Percentiles rank a stretch among this genome's conserved stretches.
Conservation (phyloP, 2,329 filamentous ascomycete genomes). For the Pseudonectria foliicola region DNA sequence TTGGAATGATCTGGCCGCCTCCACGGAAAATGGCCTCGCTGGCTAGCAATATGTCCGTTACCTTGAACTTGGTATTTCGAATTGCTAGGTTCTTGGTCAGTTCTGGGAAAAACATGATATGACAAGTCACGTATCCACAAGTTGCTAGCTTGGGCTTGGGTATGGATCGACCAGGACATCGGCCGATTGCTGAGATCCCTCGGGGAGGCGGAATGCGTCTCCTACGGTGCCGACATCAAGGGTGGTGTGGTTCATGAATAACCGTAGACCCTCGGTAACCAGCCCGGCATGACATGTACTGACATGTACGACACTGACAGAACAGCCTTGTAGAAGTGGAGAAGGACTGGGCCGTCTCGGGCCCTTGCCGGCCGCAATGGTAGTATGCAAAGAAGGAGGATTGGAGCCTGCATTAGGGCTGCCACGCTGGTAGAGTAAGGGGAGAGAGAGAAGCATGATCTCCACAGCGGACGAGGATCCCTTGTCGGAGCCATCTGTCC, state of each 20-base stretch:
- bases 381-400: slow-evolving; percentile 7
- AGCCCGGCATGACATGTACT: too few species aligned
- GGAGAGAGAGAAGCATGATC: slow-evolving; percentile 10
- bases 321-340: too few species aligned
- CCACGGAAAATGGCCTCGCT: slow-evolving; percentile 90
- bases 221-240: too few species aligned
- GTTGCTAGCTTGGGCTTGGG: not conserved
- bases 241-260: too few species aligned
- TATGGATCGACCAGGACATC: not conserved
- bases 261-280: too few species aligned
- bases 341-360: too few species aligned
- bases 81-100: slow-evolving; percentile 57
- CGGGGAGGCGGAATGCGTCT: too few species aligned
- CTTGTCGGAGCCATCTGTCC: slow-evolving; percentile 4
- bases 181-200: too few species aligned
- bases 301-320: too few species aligned
- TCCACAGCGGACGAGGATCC: slow-evolving; percentile 13
- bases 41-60: slow-evolving; percentile 84
- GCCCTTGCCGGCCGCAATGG: slow-evolving; percentile 6
- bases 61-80: slow-evolving; percentile 94
- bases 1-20: slow-evolving; percentile 95
- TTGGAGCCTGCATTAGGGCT: slow-evolving; percentile 11
- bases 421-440: slow-evolving; percentile 14
- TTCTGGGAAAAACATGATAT: too few species aligned
- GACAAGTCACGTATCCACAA: too few species aligned